Conservation (phyloP, 768 basidiomycete genomes). For the Fibroporia radiculosa region DNA sequence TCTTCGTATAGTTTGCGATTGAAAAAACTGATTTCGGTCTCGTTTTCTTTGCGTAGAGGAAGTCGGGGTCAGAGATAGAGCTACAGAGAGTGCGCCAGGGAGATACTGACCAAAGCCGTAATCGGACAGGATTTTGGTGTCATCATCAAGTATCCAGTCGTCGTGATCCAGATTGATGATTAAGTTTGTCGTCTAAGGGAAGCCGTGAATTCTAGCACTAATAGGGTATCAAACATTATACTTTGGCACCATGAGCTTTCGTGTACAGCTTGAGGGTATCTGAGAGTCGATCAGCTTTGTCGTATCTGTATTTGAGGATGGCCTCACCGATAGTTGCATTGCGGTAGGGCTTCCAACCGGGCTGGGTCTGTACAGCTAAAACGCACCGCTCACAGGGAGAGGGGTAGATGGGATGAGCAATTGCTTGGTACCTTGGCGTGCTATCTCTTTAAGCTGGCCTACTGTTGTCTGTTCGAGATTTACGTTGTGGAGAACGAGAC, state of each 20-base stretch:
- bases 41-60: conserved; percentile 61
- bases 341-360: conserved; percentile 87
- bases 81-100: background rate
- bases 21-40: conserved; percentile 93
- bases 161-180: conserved; percentile 98
- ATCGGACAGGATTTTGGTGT: conserved; percentile 53
- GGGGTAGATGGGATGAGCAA: background rate
- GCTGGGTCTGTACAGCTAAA: conserved; percentile 61
- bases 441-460: conserved; percentile 65
- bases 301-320: conserved; percentile 52
- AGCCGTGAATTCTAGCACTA: background rate
- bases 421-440: conserved; percentile 48
- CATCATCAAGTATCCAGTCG: conserved; percentile 81
- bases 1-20: conserved; percentile 64
- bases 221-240: conserved; percentile 18
- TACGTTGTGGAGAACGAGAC: conserved; percentile 74
- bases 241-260: conserved; percentile 92
- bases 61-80: background rate
- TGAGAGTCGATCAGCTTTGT: conserved; percentile 56
- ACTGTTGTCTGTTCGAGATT: conserved; percentile 79
- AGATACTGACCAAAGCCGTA: conserved; percentile 63
- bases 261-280: conserved; percentile 95
- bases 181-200: conserved; percentile 79
- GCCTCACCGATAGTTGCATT: conserved; percentile 57
- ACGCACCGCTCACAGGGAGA: background rate